Evolutionary conservation across 2,329 filamentous ascomycete genomes (phyloP), one percentile per base, ranked within the genome.

Genomic region (Pyrenophora tritici-repentis): DNA sequence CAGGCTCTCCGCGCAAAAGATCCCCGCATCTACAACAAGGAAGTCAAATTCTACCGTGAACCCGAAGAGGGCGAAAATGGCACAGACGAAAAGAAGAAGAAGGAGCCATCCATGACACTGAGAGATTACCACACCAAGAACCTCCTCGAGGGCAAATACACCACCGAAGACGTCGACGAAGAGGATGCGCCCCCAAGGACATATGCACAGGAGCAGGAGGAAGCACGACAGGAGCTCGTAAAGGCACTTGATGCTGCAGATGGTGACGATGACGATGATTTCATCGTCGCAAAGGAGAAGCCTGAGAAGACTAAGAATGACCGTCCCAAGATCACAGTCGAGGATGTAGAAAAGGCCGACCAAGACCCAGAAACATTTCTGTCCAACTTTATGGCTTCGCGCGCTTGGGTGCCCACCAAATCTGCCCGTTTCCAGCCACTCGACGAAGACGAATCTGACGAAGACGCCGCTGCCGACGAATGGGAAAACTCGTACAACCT

Each of bases 401-500:
- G 92, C 52, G 93, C 92, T 13, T 99, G 94, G 94, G 83, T 93
- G 6, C 85, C 89, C 0, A 82, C 83, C 8, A 84, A 83, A 44
- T 81, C 79, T 35, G 80, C 83, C 17, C 82, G 83, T 35, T 91
- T 90, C 75, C 81, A 92, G 63, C 89, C 92, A 0, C 89, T 99
- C 50, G 91, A 97, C 0, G 94, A 99, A 62, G 91, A 97, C 43
- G 90, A 85, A n/a, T 29, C 26, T 4, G 83, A 86, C 6, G 83
- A 90, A 36, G 85, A 89, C 24, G 81, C 83, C 22, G 82, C 84
- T 38, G 92, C 92, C 20, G 93, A 97, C 37, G 85, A 88, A 54
- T 96, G 93, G 66, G 94, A 99, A 76, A 83, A 89, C 59, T 92
- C 92, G 4, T 99, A 96, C 78, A 99, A 99, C 76, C 77, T 97